Conservation (phyloP, 805 yeast species). For the Blastobotrys muscicola region DNA sequence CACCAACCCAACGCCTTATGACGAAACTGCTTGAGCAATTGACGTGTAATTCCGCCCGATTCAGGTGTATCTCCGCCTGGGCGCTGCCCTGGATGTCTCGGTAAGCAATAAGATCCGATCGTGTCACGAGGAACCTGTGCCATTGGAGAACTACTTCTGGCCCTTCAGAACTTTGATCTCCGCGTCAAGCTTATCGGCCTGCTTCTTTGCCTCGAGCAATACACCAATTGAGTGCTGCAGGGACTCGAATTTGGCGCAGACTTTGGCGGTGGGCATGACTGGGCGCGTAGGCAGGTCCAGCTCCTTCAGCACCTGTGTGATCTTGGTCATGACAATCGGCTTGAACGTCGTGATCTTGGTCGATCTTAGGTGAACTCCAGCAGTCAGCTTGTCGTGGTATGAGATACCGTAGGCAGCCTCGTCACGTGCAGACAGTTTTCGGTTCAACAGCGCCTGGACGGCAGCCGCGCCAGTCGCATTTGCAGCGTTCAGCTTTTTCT, state of each 20-base stretch:
- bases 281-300: conserved; percentile 74
- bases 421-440: conserved; percentile 61
- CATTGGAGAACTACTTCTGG: background rate
- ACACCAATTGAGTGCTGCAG: conserved; percentile 59
- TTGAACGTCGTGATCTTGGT: conserved; percentile 68
- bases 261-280: conserved; percentile 74
- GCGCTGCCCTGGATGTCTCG: too few species aligned
- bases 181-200: conserved; percentile 76
- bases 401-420: conserved; percentile 77
- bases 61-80: too few species aligned
- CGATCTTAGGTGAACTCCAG: conserved; percentile 81
- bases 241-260: conserved; percentile 68
- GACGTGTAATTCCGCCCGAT: too few species aligned
- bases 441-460: conserved; percentile 30
- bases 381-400: conserved; percentile 46
- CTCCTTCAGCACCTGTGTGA: conserved; percentile 58
- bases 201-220: conserved; percentile 75
- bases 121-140: too few species aligned
- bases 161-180: conserved; percentile 43
- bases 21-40: too few species aligned
- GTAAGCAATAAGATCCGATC: too few species aligned
- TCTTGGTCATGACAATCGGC: conserved; percentile 61
- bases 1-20: too few species aligned
- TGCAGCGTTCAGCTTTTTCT: conserved; percentile 1
- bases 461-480: conserved; percentile 7